Evolutionary conservation across 169 alveolate species (phyloP).

Genomic region (Plasmodium gaboni): DNA sequence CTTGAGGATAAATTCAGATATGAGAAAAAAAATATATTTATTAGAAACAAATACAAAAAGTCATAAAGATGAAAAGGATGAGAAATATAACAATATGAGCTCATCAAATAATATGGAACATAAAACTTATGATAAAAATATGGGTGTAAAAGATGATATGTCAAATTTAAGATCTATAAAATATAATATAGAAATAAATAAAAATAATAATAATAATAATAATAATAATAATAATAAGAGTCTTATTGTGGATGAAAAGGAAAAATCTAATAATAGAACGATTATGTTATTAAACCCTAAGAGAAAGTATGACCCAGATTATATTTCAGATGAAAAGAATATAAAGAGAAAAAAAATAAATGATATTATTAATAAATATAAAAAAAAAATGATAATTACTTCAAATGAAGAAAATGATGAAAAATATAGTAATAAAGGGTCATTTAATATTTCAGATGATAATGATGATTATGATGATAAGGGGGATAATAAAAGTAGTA

Average conservation of each 20-base stretch:
- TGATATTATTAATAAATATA: constrained; percentile 73
- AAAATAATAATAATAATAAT: neutral
- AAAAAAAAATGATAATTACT: constrained; percentile 34
- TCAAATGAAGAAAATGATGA: too few relatives aligned
- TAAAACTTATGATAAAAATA: too few relatives aligned
- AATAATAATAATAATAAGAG: neutral
- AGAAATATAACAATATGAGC: too few relatives aligned
- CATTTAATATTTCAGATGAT: constrained; percentile 6
- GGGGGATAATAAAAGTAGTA: neutral
- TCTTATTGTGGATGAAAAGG: constrained; percentile 2
- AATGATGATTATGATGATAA: neutral
- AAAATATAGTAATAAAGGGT: neutral
- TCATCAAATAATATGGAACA: too few relatives aligned
- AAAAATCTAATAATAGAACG: neutral
- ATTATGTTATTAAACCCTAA: neutral
- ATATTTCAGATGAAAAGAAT: constrained; percentile 10
- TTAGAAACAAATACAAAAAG: too few relatives aligned
- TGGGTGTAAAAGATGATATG: too few relatives aligned
- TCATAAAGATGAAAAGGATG: too few relatives aligned
- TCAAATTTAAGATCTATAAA: neutral
- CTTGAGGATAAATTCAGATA: too few relatives aligned
- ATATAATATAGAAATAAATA: neutral
- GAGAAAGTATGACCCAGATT: constrained; percentile 11
- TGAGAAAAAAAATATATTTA: too few relatives aligned
- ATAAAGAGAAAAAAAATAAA: constrained; percentile 74